Base-by-base conservation (phyloP, 2,329 filamentous ascomycete species). In the Fusarium citri region DNA sequence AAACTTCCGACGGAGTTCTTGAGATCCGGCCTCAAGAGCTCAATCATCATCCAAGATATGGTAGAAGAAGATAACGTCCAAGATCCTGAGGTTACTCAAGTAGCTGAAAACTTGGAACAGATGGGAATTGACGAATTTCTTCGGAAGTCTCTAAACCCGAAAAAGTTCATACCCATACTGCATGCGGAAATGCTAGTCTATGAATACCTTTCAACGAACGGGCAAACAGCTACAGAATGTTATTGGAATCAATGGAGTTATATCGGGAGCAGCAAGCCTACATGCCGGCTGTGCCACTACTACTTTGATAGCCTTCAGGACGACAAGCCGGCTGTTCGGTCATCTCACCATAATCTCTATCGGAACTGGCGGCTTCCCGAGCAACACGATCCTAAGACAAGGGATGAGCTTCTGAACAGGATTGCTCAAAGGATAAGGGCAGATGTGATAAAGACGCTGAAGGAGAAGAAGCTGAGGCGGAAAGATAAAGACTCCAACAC, bases 251-350 rank as follows among this genome's bases (percentile, higher is more conserved):
- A 72, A 9, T 68, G 63, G 25, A 63, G 68, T 12, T 81, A 80
- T 48, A 79, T 82, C 10, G 80, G 77, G 9, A 68, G 68, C 26
- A 80, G 78, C 72, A 81, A 81, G 60, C 79, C 78, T 0, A 76
- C 77, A 0, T 81, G 80, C 43, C 68, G 74, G 0, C 73, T 81
- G 3, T 82, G 80, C 25, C 25, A 71, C 3, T 74, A 76, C 26
- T 81, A 80, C 30, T 78, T 81, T 20, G 23, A 42, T 0, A 20
- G 40, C 3, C 49, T 55, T 1, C 10, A 45, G 4, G 16, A 14
- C 0, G 62, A 64, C 1, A 72, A 77, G n/a, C 56, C 72, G 5
- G 25, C 55, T 6, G 68, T 78, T 6, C 72, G 77, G 5, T 31
- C 66, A 3, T 55, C 75, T 8, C 80, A 81, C 50, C 22, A 67